Evolutionary conservation across 257 asterid species (phyloP), one percentile per base, ranked within the genome.

Genomic region (Solanum piurae): DNA sequence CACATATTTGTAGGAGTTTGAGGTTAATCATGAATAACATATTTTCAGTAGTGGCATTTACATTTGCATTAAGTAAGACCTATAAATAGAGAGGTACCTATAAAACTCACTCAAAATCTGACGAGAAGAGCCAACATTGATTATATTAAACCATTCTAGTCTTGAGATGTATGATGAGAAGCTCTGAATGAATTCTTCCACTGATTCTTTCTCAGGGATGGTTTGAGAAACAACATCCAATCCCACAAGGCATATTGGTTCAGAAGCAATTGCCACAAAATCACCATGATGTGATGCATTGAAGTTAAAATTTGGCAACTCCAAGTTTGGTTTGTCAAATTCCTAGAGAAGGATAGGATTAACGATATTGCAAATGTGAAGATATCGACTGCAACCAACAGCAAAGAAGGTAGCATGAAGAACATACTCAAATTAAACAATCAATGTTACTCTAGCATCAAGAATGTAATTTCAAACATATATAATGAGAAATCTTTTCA

Each of bases 221-320:
- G 93, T 90, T 88, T 86, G 90, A 90, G 95, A 88, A 84, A 93
- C 97, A 14, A 97, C 91, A 90, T 97, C 98, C 94, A 95, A 88
- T 31, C 99, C 99, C 88, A 94, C 98, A 37, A 95, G 93, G 90
- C 97, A 97, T 83, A 95, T 25, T 68, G 98, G 98, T 91, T 97
- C 99, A 75, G 98, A 97, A 89, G 99, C 98, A 90, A 97, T 94
- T 33, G 93, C 98, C 44, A 95, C 99, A 87, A 93, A 95, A 89
- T 97, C 95, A 86, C 98, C 99, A 69, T 95, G 98, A 91, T 97
- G 99, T 49, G 99, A 97, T 55, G 92, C 95, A 89, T 93, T 97
- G 80, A 95, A 97, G 90, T 95, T 95, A 31, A 97, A 94, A 90
- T 95, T 97, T 21, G 94, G 96, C 83, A 95, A 89, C 83, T 86